Evolutionary conservation across 116 monocot species (phyloP), one percentile per base, ranked within the genome.

Genomic region (Iris pallida): DNA sequence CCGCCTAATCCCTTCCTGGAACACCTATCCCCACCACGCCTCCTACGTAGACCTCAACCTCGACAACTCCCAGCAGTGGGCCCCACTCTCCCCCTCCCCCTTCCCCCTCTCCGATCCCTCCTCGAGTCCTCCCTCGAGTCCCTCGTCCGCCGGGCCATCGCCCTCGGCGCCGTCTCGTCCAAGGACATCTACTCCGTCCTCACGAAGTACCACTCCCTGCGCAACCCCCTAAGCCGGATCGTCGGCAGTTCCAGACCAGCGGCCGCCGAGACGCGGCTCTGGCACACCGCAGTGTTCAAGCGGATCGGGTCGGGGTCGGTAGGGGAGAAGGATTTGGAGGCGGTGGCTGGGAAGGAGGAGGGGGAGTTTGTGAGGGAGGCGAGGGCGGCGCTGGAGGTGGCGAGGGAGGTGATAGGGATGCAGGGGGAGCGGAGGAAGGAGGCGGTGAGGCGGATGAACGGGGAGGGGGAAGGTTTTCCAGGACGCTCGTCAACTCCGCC

Each of bases 1-100:
- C 73, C 92, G 89, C 68, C 85, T 90, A 17, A 80, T 90, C 30
- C 82, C 86, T 0, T 75, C 71, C 7, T 97, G 97, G 97, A 85
- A 80, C 77, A 71, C 66, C 5, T 69, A 78, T 8, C 92, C 92
- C 59, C 92, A 92, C 71, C 14, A 66, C 77, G 66, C 97, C 56
- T 89, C 78, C 47, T 97, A 79, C 87, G 79, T 97, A 55, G 90
- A 97, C 76, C 80, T 92, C 78, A 68, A 80, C 64, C 41, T 63
- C 68, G 19, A 19, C 73, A 64, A n/a, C 59, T 6, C 5, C 68
- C 11, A 18, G 19, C 78, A 81, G 0, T 88, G 87, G 82, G 20
- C 75, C 49, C 68, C 83, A 15, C 7, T 40, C 9, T 49, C 66
- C 5, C 68, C 75, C 16, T 42, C 69, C 15, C 46, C 54, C 10